These are phyloP conservation scores for Lactuca sativa DNA, from an alignment of 129 eudicot species.

Conservation along the genomic window DNA sequence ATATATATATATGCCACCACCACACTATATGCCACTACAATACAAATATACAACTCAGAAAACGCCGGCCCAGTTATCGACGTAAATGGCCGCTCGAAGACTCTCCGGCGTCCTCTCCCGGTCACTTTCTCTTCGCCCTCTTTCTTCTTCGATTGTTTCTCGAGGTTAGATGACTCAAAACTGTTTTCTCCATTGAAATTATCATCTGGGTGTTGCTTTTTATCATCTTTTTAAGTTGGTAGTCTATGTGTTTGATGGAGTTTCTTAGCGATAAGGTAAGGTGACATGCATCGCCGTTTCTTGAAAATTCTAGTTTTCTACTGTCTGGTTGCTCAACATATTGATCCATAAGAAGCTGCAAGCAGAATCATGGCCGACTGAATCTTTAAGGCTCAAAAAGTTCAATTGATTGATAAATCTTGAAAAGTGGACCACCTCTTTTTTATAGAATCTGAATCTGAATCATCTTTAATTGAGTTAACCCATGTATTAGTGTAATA, in stretches of 20 bases:
- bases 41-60: constrained; percentile 1
- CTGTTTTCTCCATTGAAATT: background rate
- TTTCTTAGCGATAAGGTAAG: background rate
- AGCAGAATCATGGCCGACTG: background rate
- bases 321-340: background rate
- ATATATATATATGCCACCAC: background rate
- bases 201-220: constrained; percentile 3
- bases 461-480: background rate
- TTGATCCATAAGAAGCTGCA: background rate
- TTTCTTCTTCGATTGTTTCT: constrained; percentile 26
- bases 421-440: background rate
- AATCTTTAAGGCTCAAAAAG: background rate
- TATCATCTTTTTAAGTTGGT: constrained; percentile 10
- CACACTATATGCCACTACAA: background rate
- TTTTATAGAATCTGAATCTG: constrained; percentile 21
- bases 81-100: constrained; percentile 39
- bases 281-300: constrained; percentile 6
- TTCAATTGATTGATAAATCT: background rate
- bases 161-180: constrained; percentile 21
- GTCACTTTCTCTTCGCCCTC: constrained; percentile 22
- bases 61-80: constrained; percentile 10
- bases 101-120: constrained; percentile 33
- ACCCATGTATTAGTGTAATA: background rate
- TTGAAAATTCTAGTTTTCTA: background rate
- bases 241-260: constrained; percentile 21